Percentiles rank a stretch among this genome's conserved stretches.
Evolutionary conservation across 495 filamentous ascomycete genomes (phyloP).

Genomic region (Trichoderma gamsii): DNA sequence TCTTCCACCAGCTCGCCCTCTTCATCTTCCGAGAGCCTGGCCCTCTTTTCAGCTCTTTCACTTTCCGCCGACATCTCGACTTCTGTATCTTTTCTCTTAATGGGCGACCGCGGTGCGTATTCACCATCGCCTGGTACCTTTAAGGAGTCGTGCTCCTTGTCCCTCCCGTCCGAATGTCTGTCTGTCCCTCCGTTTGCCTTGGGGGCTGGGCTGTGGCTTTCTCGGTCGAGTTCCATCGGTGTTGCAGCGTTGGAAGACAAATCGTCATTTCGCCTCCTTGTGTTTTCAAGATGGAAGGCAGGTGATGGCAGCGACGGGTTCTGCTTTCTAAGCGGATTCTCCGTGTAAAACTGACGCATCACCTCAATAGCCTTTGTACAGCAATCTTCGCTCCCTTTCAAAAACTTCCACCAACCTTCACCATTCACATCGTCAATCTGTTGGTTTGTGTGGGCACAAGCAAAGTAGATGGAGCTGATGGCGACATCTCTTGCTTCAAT

Average conservation of each 20-base stretch:
- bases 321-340: slow-evolving; percentile 50
- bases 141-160: slow-evolving; percentile 5
- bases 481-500: slow-evolving; percentile 74
- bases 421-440: slow-evolving; percentile 69
- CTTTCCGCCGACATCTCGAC: neutral
- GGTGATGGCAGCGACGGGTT: slow-evolving; percentile 39
- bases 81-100: slow-evolving; percentile 10
- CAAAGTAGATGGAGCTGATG: slow-evolving; percentile 79
- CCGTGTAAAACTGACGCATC: slow-evolving; percentile 70
- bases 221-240: slow-evolving; percentile 24
- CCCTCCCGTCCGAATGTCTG: neutral
- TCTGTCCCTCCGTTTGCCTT: slow-evolving; percentile 1
- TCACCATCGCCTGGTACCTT: neutral
- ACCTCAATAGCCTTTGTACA: slow-evolving; percentile 59
- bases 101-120: slow-evolving; percentile 8
- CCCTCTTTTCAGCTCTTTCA: slow-evolving; percentile 14
- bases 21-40: slow-evolving; percentile 14
- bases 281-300: slow-evolving; percentile 40
- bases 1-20: slow-evolving; percentile 17
- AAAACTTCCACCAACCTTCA: slow-evolving; percentile 82
- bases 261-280: slow-evolving; percentile 39
- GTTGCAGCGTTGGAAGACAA: slow-evolving; percentile 22
- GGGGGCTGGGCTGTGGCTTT: slow-evolving; percentile 26
- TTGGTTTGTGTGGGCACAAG: slow-evolving; percentile 60
- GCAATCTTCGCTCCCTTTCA: slow-evolving; percentile 54